These are phyloP conservation scores for Pholiota molesta DNA, from an alignment of 768 basidiomycete species.

Conservation along the genomic window DNA sequence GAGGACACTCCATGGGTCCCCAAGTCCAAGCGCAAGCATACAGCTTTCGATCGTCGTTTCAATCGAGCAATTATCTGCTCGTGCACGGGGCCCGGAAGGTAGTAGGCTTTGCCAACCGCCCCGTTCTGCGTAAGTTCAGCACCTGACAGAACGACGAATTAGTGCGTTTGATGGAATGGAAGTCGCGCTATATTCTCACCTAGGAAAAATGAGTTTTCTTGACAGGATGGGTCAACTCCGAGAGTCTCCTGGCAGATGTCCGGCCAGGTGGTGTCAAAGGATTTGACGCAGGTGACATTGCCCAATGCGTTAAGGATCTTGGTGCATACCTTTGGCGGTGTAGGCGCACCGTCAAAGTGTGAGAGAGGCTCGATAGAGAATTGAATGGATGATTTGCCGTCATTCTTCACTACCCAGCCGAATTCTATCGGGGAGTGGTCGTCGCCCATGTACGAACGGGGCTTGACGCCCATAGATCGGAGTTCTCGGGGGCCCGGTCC, in stretches of 20 bases:
- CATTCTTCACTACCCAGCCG: slow-evolving; percentile 19
- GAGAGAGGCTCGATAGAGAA: slow-evolving; percentile 21
- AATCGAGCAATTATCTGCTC: slow-evolving; percentile 5
- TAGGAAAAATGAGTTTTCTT: slow-evolving; percentile 18
- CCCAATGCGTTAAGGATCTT: slow-evolving; percentile 7
- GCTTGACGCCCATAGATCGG: slow-evolving; percentile 1
- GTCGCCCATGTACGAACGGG: slow-evolving; percentile 19
- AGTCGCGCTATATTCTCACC: slow-evolving; percentile 6
- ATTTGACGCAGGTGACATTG: background rate
- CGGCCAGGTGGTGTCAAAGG: slow-evolving; percentile 17
- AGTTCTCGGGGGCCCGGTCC: slow-evolving; percentile 17
- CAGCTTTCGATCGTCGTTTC: slow-evolving; percentile 17
- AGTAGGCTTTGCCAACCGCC: slow-evolving; percentile 22
- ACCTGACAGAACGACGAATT: slow-evolving; percentile 7
- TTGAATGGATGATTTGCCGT: slow-evolving; percentile 18
- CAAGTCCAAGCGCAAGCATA: slow-evolving; percentile 12
- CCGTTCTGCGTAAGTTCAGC: slow-evolving; percentile 18
- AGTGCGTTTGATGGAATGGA: background rate
- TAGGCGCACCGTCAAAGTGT: slow-evolving; percentile 12
- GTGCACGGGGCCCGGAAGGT: slow-evolving; percentile 17
- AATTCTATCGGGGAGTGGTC: slow-evolving; percentile 22
- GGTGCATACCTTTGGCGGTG: slow-evolving; percentile 7
- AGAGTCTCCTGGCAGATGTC: slow-evolving; percentile 19
- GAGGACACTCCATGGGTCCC: slow-evolving; percentile 13
- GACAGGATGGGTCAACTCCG: slow-evolving; percentile 2